These are phyloP conservation scores for Trichoderma breve DNA, from an alignment of 2,329 filamentous ascomycete genomes.

Conservation along the genomic window DNA sequence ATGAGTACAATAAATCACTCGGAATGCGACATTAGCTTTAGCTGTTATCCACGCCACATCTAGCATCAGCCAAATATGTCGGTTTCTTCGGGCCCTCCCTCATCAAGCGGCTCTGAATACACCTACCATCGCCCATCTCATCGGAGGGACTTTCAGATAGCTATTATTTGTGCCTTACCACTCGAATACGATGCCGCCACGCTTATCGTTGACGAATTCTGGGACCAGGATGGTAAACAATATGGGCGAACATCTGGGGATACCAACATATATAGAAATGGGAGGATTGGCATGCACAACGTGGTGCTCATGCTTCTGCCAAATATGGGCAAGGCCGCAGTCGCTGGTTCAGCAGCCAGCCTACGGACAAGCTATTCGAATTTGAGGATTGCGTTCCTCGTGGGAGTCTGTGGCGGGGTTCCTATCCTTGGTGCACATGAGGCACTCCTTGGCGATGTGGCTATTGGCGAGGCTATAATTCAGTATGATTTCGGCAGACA, in stretches of 20 bases:
- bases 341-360: constrained; percentile 9
- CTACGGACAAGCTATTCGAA: constrained; percentile 23
- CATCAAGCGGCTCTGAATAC: background rate
- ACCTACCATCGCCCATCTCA: background rate
- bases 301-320: constrained; percentile 28
- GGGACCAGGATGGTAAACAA: constrained; percentile 18
- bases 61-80: background rate
- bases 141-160: constrained; percentile 21
- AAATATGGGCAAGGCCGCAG: constrained; percentile 24
- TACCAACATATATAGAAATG: constrained; percentile 30
- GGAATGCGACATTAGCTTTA: background rate
- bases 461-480: constrained; percentile 30
- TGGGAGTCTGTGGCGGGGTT: constrained; percentile 26
- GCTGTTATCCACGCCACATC: background rate
- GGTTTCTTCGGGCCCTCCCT: rapidly evolving
- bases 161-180: constrained; percentile 26
- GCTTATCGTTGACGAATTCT: constrained; percentile 23
- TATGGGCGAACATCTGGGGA: constrained; percentile 31
- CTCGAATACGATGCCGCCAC: constrained; percentile 23
- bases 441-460: constrained; percentile 29
- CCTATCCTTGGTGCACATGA: constrained; percentile 20
- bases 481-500: constrained; percentile 33
- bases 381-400: constrained; percentile 22
- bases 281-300: constrained; percentile 24
- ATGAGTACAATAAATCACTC: background rate